Evolutionary conservation across 139 green algal genomes (phyloP).

Genomic region (Spirogloea muscicola): DNA sequence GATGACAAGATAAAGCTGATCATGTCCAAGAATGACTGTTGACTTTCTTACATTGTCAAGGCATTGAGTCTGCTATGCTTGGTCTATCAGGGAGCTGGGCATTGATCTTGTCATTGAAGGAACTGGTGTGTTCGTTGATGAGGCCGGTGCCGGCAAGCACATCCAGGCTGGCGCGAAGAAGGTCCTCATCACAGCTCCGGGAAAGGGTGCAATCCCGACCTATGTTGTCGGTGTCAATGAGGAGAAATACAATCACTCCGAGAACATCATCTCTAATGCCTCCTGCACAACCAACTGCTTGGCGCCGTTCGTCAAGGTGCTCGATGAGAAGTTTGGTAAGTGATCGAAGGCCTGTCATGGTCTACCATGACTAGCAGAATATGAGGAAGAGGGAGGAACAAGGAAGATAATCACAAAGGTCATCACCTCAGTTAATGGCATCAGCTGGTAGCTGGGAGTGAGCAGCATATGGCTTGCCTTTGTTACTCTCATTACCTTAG

Average conservation of each 20-base stretch:
- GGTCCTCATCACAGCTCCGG: conserved; percentile 63
- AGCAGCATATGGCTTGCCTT: too few relatives aligned
- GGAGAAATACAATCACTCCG: conserved; percentile 47
- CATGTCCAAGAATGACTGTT: too few relatives aligned
- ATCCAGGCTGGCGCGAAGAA: conserved; percentile 59
- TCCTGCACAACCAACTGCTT: conserved; percentile 70
- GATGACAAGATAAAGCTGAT: too few relatives aligned
- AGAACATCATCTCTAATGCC: conserved; percentile 59
- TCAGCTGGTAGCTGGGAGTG: too few relatives aligned
- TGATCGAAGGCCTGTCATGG: too few relatives aligned
- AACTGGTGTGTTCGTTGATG: conserved; percentile 62
- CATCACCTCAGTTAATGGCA: too few relatives aligned
- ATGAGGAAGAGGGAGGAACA: too few relatives aligned
- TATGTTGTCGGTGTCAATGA: conserved; percentile 63
- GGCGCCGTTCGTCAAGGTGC: conserved; percentile 62
- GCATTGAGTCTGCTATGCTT: conserved; percentile 18
- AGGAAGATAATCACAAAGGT: too few relatives aligned
- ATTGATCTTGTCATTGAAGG: conserved; percentile 61
- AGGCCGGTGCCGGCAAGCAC: conserved; percentile 58
- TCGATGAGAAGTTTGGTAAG: conserved; percentile 58
- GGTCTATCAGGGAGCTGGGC: conserved; percentile 44
- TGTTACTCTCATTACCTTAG: too few relatives aligned
- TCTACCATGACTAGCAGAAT: too few relatives aligned
- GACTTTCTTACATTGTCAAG: too few relatives aligned
- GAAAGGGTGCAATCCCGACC: conserved; percentile 60